phyloP scores from a whole-genome alignment of 345 rosid species.

The Streptanthus diversifolius region DNA sequence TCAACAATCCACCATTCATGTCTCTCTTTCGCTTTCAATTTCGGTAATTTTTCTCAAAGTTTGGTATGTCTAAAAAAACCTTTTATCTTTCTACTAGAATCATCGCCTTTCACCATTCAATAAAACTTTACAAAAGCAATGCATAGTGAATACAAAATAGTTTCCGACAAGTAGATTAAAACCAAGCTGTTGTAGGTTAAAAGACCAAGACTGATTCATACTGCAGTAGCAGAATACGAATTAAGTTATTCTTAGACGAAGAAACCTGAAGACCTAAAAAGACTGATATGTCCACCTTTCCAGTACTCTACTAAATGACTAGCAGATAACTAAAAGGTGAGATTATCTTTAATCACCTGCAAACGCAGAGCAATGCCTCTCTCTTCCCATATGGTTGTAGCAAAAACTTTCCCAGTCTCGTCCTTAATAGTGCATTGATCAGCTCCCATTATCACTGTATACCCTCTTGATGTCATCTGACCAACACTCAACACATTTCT shows the following conservation, averaged over 20 bases:
- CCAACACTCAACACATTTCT: too few relatives aligned
- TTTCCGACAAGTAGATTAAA: background rate
- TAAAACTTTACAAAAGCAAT: background rate
- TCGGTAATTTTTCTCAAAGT: constrained; percentile 11
- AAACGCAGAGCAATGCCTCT: background rate
- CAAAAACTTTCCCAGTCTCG: too few relatives aligned
- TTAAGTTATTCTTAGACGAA: background rate
- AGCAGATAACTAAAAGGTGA: background rate
- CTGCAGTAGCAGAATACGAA: background rate
- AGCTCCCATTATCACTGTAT: too few relatives aligned
- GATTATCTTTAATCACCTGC: background rate
- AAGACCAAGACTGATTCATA: background rate
- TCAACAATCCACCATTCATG: background rate
- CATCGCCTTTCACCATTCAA: background rate
- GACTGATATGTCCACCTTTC: background rate
- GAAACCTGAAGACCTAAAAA: background rate
- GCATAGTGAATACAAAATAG: background rate
- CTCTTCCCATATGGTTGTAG: too few relatives aligned
- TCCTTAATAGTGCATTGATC: too few relatives aligned
- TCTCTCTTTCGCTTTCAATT: constrained; percentile 20
- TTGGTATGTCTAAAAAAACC: constrained; percentile 16
- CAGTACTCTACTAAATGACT: background rate
- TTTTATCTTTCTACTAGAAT: background rate
- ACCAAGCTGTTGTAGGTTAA: background rate
- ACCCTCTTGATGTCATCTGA: too few relatives aligned